These are phyloP conservation scores for Delitschia confertaspora DNA, from an alignment of 495 filamentous ascomycete species.

Conservation along the genomic window DNA sequence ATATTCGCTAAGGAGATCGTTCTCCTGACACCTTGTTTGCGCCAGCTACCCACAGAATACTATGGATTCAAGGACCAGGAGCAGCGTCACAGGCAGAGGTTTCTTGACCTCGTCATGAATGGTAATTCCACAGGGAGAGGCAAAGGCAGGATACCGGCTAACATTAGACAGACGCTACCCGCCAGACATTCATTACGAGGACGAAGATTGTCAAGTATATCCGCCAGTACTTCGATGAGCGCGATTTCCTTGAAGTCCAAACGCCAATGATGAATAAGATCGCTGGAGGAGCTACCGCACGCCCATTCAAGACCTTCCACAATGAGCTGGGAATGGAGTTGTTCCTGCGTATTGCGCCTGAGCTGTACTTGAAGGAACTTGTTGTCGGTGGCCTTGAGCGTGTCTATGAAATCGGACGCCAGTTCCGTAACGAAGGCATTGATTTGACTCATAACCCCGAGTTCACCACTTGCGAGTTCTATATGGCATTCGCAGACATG, in stretches of 20 bases:
- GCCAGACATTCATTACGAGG: slow-evolving; percentile 71
- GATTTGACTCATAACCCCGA: slow-evolving; percentile 98
- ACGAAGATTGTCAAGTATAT: slow-evolving; percentile 79
- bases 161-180: slow-evolving; percentile 57
- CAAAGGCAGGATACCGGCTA: too few species aligned
- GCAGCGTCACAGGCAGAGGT: slow-evolving; percentile 80
- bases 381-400: slow-evolving; percentile 87
- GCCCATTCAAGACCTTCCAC: slow-evolving; percentile 89
- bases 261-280: slow-evolving; percentile 97
- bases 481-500: slow-evolving; percentile 88
- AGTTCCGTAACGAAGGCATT: slow-evolving; percentile 92
- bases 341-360: slow-evolving; percentile 90
- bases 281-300: slow-evolving; percentile 90
- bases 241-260: slow-evolving; percentile 89
- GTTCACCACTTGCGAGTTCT: slow-evolving; percentile 97
- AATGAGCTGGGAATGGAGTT: slow-evolving; percentile 84
- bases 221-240: slow-evolving; percentile 73
- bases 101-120: slow-evolving; percentile 96
- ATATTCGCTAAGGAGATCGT: slow-evolving; percentile 83
- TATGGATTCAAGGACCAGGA: slow-evolving; percentile 94
- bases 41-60: slow-evolving; percentile 84
- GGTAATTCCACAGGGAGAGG: slow-evolving; percentile 26
- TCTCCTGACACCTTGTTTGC: slow-evolving; percentile 82
- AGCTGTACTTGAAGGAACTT: slow-evolving; percentile 92
- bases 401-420: slow-evolving; percentile 86